Conservation (phyloP, 208 protist species). For the Trypanosoma melophagium region DNA sequence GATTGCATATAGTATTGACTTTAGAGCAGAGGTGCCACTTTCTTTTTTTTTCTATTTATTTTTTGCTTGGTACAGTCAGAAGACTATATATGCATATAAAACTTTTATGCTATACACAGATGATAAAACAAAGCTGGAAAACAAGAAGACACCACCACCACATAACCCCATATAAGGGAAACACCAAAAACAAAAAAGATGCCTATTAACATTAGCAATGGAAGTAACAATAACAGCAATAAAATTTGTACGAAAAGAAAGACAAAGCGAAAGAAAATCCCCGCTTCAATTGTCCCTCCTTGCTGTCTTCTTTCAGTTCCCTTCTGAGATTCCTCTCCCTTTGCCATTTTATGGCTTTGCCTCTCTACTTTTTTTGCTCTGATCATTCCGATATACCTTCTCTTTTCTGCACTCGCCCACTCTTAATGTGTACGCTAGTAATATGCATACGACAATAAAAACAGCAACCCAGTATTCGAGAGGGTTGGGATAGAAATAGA, state of each 20-base stretch:
- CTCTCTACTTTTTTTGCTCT: neutral
- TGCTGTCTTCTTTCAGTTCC: neutral
- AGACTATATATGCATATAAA: too few species aligned
- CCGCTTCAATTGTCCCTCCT: neutral
- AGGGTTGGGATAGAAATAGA: too few species aligned
- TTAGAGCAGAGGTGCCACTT: too few species aligned
- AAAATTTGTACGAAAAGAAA: neutral
- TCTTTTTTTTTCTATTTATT: too few species aligned
- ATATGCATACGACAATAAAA: neutral
- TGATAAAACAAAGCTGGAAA: too few species aligned
- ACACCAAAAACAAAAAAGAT: too few species aligned
- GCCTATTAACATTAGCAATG: constrained; percentile 14
- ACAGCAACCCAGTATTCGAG: neutral
- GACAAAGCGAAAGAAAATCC: neutral
- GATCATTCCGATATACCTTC: neutral
- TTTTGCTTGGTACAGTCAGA: too few species aligned
- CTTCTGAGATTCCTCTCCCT: neutral
- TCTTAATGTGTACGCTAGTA: neutral
- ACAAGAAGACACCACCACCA: too few species aligned
- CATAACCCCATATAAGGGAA: too few species aligned
- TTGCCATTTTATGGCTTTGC: neutral
- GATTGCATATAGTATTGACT: too few species aligned
- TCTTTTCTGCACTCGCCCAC: neutral
- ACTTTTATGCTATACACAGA: too few species aligned
- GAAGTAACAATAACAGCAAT: constrained; percentile 21